phyloP scores from a whole-genome alignment of 2,329 filamentous ascomycete genomes.

The Davidsoniella australis region DNA sequence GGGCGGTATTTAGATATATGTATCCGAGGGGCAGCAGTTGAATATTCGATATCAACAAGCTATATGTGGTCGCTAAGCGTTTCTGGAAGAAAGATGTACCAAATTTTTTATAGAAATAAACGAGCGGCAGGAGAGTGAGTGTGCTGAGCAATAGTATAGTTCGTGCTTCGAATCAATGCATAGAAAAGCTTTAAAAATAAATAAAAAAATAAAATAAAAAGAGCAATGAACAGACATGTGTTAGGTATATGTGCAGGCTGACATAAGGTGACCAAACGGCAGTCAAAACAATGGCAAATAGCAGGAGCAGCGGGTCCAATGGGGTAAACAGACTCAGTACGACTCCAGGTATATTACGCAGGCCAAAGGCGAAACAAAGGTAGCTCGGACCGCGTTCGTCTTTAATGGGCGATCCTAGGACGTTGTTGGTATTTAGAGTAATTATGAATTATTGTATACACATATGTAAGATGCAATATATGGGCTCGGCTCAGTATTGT shows the following conservation, averaged over 20 bases:
- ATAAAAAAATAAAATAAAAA: too few species aligned
- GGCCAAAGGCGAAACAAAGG: neutral
- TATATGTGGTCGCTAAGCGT: neutral
- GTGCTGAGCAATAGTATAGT: neutral
- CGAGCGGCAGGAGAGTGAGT: neutral
- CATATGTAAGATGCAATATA: too few species aligned
- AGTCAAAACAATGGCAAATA: too few species aligned
- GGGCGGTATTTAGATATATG: neutral
- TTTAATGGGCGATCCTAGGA: neutral
- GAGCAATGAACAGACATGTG: too few species aligned
- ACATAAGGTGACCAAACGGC: neutral
- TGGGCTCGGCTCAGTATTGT: too few species aligned
- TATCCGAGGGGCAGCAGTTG: neutral
- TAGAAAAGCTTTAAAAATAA: too few species aligned
- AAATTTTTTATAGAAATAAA: neutral
- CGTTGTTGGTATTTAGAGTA: neutral
- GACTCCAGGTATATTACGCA: neutral
- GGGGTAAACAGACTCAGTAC: too few species aligned
- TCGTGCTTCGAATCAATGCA: neutral
- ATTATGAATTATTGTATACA: neutral
- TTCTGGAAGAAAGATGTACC: neutral
- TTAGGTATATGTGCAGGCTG: neutral
- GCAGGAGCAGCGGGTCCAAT: too few species aligned
- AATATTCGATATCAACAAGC: neutral
- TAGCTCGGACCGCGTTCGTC: conserved; percentile 1